A percentile compares a stretch with the other conserved stretches of the same genome.
These are phyloP conservation scores for Bipolaris bicolor DNA, from an alignment of 2,329 filamentous ascomycete genomes.

Conservation along the genomic window DNA sequence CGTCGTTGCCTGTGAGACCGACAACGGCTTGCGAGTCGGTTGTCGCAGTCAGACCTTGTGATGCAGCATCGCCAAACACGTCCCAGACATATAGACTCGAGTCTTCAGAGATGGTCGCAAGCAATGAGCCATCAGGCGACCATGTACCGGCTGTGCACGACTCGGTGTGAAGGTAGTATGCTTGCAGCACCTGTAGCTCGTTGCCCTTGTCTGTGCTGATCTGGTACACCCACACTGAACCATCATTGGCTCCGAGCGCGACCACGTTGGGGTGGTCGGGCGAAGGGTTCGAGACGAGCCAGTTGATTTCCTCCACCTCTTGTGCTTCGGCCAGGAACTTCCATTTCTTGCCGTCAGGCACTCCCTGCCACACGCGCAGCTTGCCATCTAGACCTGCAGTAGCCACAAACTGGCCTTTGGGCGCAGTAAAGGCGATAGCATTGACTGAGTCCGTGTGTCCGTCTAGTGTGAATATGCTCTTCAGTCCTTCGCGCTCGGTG, in stretches of 20 bases:
- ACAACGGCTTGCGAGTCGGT: conserved; percentile 70
- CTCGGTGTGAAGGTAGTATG: conserved; percentile 88
- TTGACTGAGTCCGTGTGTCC: conserved; percentile 93
- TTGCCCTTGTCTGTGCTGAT: conserved; percentile 67
- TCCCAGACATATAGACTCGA: conserved; percentile 91
- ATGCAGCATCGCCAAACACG: conserved; percentile 79
- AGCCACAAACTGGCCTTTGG: conserved; percentile 81
- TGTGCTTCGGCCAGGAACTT: conserved; percentile 76
- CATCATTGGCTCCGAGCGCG: conserved; percentile 86
- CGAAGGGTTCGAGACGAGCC: conserved; percentile 78
- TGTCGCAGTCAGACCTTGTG: conserved; percentile 63
- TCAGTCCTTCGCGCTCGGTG: conserved; percentile 63
- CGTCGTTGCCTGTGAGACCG: conserved; percentile 77
- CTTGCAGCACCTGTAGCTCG: conserved; percentile 82
- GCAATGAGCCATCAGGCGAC: conserved; percentile 83
- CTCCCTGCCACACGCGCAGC: conserved; percentile 70
- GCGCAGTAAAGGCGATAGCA: conserved; percentile 81
- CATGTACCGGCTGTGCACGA: conserved; percentile 89
- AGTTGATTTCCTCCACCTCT: conserved; percentile 95
- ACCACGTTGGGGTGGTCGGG: conserved; percentile 76
- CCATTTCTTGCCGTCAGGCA: conserved; percentile 61
- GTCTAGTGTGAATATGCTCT: conserved; percentile 75
- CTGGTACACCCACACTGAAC: conserved; percentile 95
- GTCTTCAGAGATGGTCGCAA: conserved; percentile 90
- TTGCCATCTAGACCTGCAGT: conserved; percentile 87